These are phyloP conservation scores for Cyclostephanos tholiformis DNA, from an alignment of 108 stramenopile genomes.

Conservation along the genomic window DNA sequence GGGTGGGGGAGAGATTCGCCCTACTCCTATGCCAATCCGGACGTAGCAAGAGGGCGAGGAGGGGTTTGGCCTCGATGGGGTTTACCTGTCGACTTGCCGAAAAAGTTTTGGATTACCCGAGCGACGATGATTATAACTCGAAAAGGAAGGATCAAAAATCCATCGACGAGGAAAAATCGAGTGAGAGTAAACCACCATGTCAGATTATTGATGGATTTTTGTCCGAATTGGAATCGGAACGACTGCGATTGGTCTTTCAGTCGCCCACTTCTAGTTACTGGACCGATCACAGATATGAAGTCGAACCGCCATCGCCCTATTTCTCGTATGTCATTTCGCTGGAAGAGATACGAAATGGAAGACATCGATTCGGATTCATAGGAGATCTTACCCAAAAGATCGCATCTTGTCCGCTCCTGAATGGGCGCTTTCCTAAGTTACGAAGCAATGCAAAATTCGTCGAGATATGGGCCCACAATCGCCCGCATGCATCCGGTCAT, in stretches of 20 bases:
- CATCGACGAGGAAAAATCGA: conserved; percentile 7
- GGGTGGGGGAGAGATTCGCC: conserved; percentile 64
- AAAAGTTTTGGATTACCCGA: conserved; percentile 67
- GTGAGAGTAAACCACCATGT: conserved; percentile 47
- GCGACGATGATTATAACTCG: background rate
- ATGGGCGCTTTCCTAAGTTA: conserved; percentile 44
- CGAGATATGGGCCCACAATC: conserved; percentile 94
- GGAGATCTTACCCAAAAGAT: conserved; percentile 54
- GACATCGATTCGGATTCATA: conserved; percentile 45
- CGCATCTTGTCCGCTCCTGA: conserved; percentile 24
- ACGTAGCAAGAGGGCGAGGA: conserved; percentile 57
- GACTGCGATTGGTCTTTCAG: conserved; percentile 57
- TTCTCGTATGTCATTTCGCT: conserved; percentile 74
- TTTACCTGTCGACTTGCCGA: conserved; percentile 72
- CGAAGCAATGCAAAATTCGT: conserved; percentile 49
- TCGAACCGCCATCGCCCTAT: conserved; percentile 83
- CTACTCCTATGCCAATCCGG: conserved; percentile 75
- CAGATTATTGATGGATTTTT: conserved; percentile 71
- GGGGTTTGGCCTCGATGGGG: conserved; percentile 57
- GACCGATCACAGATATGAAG: conserved; percentile 66
- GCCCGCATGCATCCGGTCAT: conserved; percentile 89
- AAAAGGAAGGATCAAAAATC: background rate
- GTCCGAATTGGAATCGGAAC: conserved; percentile 45
- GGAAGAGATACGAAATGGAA: conserved; percentile 10
- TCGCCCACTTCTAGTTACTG: conserved; percentile 65